These are phyloP conservation scores for Fusarium caatingaense DNA, from an alignment of 2,329 filamentous ascomycete genomes.

Conservation along the genomic window DNA sequence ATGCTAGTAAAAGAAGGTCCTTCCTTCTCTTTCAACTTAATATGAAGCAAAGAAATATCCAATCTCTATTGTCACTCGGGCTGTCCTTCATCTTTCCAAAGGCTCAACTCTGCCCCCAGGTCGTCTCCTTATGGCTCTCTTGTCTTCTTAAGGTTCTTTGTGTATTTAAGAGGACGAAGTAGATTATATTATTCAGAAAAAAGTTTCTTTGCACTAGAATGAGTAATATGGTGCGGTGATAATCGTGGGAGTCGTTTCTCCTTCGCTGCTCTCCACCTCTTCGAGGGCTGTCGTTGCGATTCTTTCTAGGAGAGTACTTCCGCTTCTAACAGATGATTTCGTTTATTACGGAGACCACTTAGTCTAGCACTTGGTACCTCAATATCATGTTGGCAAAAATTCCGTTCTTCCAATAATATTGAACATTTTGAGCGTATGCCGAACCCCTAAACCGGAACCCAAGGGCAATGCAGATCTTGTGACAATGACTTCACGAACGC, in stretches of 20 bases:
- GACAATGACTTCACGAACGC: background rate
- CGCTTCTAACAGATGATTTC: background rate
- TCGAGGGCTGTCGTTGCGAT: background rate
- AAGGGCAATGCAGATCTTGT: background rate
- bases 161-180: background rate
- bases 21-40: background rate
- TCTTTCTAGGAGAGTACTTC: background rate
- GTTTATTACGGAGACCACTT: accelerated
- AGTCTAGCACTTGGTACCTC: background rate
- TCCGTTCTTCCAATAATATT: background rate
- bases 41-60: background rate
- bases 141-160: background rate
- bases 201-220: background rate
- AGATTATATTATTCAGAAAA: background rate
- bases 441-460: background rate
- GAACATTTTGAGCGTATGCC: background rate
- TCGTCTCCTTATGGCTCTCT: background rate
- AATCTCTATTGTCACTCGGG: background rate
- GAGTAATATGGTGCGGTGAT: background rate
- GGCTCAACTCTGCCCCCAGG: background rate
- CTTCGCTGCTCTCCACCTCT: background rate
- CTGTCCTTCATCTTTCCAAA: background rate
- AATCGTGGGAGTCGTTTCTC: background rate
- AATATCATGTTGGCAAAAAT: background rate
- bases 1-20: background rate